Conservation (phyloP, 257 asterid species). For the Thymus mandschuricus region DNA sequence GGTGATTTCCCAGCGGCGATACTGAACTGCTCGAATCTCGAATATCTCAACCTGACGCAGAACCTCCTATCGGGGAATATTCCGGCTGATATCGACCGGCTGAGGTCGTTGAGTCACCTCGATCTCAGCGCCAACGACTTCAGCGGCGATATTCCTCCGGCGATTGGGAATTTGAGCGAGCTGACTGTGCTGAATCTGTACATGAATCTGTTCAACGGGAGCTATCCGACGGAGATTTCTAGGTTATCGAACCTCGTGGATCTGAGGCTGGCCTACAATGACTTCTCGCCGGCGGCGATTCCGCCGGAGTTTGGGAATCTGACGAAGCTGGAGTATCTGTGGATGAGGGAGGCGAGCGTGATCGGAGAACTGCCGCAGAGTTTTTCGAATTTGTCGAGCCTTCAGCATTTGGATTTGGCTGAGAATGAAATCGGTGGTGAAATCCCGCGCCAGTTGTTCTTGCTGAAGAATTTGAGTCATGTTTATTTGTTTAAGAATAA, state of each 20-base stretch:
- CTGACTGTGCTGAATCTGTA: conserved; percentile 41
- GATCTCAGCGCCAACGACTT: conserved; percentile 67
- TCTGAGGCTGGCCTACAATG: conserved; percentile 56
- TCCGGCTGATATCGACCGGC: conserved; percentile 56
- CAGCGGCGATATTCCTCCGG: conserved; percentile 81
- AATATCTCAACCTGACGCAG: conserved; percentile 60
- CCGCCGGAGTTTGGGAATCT: conserved; percentile 68
- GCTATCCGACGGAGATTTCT: conserved; percentile 67
- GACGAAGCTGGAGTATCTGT: conserved; percentile 45
- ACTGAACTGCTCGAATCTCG: conserved; percentile 59
- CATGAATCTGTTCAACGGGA: conserved; percentile 62
- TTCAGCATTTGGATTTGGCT: conserved; percentile 48
- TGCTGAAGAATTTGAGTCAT: conserved; percentile 58
- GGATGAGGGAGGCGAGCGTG: conserved; percentile 52
- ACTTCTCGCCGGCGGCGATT: conserved; percentile 51
- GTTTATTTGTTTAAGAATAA: conserved; percentile 49
- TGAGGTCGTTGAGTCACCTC: conserved; percentile 48
- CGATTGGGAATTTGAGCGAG: conserved; percentile 57
- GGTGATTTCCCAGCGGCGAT: conserved; percentile 59
- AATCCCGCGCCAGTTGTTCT: conserved; percentile 51
- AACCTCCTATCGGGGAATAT: conserved; percentile 60
- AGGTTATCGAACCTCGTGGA: conserved; percentile 62
- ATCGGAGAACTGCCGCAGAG: conserved; percentile 48
- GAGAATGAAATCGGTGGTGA: conserved; percentile 40
- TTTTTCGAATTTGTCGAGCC: conserved; percentile 36